Evolutionary conservation across 1,139 yeast species (phyloP), one percentile per base, ranked within the genome.

Genomic region (Barnettozyma hawaiiensis): DNA sequence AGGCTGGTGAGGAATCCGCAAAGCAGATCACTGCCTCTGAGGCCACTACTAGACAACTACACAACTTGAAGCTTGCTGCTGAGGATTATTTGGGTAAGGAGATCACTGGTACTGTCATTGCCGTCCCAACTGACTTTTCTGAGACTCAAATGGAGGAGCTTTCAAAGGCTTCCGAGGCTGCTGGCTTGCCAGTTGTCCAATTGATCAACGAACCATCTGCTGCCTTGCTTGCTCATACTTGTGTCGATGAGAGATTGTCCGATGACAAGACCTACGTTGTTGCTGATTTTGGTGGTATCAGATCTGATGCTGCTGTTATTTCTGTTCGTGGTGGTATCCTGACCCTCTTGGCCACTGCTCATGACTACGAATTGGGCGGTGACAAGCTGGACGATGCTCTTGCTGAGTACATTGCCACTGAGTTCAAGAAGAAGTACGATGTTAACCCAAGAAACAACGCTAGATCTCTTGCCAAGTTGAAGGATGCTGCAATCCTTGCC

Each of bases 211-310:
- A 92, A 69, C 97, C 97, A 53, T 75, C 90, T 48, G 86, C 97
- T 50, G 96, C 97, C 40, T 71, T 92, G 51, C 73, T 92, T 55
- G 90, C 97, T 7, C 71, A 60, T 46, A 52, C 64, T 20, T 64
- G 70, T 35, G 73, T 73, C 46, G 82, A 77, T 44, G 78, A 75
- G 57, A 70, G 72, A 53, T 69, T 79, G 54, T 62, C 65, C 44
- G 69, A 79, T 54, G 97, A 92, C 66, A 85, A 82, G 68, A 70
- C 86, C 47, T 87, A 83, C 57, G 94, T 86, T 43, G 96, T 94
- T 55, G 95, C 95, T 41, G 98, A 92, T 66, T 85, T 92, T 60
- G 99, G 98, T 64, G 97, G 97, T 62, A 76, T 89, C 56, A 81
- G 98, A 69, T 83, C 96, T 33, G 98, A 92, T 63, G 97, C 92